These are phyloP conservation scores for Kodamaea ohmeri DNA, from an alignment of 1,139 yeast genomes.

Conservation along the genomic window DNA sequence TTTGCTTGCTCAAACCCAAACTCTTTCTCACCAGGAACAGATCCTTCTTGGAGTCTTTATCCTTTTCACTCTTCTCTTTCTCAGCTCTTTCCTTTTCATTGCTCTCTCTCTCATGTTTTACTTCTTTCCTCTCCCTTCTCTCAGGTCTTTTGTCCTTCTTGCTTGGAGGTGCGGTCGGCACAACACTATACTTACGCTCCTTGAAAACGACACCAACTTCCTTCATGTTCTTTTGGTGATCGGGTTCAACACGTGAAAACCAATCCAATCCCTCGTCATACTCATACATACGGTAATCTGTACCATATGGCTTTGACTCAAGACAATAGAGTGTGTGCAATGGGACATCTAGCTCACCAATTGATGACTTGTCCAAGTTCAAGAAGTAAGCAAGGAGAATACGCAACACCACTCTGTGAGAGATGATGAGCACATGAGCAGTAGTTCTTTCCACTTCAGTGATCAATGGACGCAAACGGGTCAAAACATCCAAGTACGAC, in stretches of 20 bases:
- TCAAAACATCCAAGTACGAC: slow-evolving; percentile 88
- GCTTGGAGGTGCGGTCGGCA: slow-evolving; percentile 67
- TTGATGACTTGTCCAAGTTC: slow-evolving; percentile 77
- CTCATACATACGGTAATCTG: slow-evolving; percentile 85
- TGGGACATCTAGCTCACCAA: slow-evolving; percentile 91
- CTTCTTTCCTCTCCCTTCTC: slow-evolving; percentile 1
- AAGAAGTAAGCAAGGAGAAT: slow-evolving; percentile 84
- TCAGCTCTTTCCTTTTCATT: background rate
- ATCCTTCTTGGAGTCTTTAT: slow-evolving; percentile 4
- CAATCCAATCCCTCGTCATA: slow-evolving; percentile 76
- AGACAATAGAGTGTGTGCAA: slow-evolving; percentile 84
- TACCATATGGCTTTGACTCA: slow-evolving; percentile 94
- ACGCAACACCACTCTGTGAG: slow-evolving; percentile 89
- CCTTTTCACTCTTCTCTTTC: background rate
- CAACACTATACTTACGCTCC: slow-evolving; percentile 66
- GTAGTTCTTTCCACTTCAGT: slow-evolving; percentile 91
- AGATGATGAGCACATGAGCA: slow-evolving; percentile 77
- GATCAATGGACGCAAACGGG: slow-evolving; percentile 83
- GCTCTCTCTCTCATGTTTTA: background rate
- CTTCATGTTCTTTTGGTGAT: slow-evolving; percentile 55
- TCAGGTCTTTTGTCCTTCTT: background rate
- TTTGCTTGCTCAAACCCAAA: slow-evolving; percentile 10
- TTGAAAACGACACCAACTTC: slow-evolving; percentile 66
- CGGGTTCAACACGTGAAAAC: slow-evolving; percentile 73
- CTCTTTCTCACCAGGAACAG: slow-evolving; percentile 18